Percentiles rank a stretch among this genome's conserved stretches.
Conservation (phyloP, 2,329 filamentous ascomycete species). For the Plenodomus lindquistii region DNA sequence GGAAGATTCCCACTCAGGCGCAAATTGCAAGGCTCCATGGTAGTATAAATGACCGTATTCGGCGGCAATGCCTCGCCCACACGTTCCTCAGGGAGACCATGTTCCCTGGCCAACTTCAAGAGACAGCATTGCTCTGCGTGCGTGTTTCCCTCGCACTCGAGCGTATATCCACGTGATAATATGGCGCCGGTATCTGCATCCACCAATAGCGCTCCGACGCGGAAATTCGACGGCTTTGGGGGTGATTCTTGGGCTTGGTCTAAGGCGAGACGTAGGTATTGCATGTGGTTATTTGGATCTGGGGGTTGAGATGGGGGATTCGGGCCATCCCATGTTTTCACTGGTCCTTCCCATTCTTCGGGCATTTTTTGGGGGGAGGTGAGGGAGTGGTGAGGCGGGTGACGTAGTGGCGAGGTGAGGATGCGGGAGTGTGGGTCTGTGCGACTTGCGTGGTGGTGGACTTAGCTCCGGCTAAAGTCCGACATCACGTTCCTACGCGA, state of each 20-base stretch:
- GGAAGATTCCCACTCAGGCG: conserved; percentile 74
- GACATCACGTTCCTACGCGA: conserved; percentile 26
- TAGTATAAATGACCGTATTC: conserved; percentile 77
- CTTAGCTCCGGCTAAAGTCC: conserved; percentile 28
- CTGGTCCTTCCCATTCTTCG: conserved; percentile 22
- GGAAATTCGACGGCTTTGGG: conserved; percentile 87
- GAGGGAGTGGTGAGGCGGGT: conserved; percentile 7
- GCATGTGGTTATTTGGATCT: conserved; percentile 34
- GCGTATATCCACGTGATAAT: conserved; percentile 82
- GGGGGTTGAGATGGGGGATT: conserved; percentile 16
- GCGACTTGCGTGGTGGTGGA: not conserved
- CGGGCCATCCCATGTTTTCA: conserved; percentile 24
- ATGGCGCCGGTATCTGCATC: conserved; percentile 61
- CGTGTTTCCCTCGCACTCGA: conserved; percentile 89
- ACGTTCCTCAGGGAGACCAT: conserved; percentile 54
- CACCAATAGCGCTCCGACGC: conserved; percentile 89
- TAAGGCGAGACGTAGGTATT: conserved; percentile 73
- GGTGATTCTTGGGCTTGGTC: conserved; percentile 77
- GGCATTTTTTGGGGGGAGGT: conserved; percentile 24
- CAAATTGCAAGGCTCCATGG: conserved; percentile 82
- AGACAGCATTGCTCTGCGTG: conserved; percentile 95
- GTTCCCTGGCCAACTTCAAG: conserved; percentile 62
- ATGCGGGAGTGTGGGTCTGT: conserved; percentile 6
- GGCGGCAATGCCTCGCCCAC: conserved; percentile 58
- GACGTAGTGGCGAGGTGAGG: not conserved